Evolutionary conservation across 441 rosid species (phyloP).

Genomic region (Syzygium syzygioides): DNA sequence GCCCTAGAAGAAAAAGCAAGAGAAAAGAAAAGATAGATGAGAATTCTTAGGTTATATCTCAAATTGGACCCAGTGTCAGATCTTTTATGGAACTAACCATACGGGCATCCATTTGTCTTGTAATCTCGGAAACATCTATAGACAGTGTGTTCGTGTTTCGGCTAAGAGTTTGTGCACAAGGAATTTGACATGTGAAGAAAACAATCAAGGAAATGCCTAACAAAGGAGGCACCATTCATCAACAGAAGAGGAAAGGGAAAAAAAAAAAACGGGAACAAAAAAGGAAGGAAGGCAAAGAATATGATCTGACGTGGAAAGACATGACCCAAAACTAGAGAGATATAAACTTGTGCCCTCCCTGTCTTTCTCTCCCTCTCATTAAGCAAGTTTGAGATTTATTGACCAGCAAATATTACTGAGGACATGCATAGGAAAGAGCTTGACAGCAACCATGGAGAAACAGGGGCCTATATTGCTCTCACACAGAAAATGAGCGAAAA

Average conservation of each 20-base stretch:
- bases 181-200: background rate
- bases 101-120: background rate
- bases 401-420: background rate
- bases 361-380: background rate
- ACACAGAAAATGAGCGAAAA: background rate
- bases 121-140: background rate
- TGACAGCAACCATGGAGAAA: background rate
- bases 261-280: too few species aligned
- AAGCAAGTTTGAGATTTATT: background rate
- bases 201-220: background rate
- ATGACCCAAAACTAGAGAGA: background rate
- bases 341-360: background rate
- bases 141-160: background rate
- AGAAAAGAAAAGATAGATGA: background rate
- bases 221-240: background rate
- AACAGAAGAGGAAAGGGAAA: background rate
- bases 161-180: background rate
- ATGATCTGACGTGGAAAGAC: background rate
- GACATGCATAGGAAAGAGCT: background rate
- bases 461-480: background rate
- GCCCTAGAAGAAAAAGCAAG: background rate
- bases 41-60: background rate
- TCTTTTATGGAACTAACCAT: background rate
- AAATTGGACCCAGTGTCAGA: background rate
- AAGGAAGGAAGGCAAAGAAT: too few species aligned